Base-by-base conservation (phyloP, 2,329 filamentous ascomycete species). In the Bipolaris cookei region DNA sequence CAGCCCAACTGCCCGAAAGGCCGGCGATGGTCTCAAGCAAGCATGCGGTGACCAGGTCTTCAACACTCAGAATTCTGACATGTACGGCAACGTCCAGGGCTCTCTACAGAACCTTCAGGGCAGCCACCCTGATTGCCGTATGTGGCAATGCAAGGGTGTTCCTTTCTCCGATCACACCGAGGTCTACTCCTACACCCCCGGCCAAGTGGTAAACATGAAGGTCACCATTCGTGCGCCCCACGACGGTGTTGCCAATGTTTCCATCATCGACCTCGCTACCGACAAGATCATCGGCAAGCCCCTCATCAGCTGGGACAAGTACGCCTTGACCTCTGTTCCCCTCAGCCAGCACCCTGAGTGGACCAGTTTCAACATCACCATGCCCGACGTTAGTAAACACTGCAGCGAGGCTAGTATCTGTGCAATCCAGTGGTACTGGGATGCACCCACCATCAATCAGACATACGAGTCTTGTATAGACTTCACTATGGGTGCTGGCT, bases 401-500 rank as follows among this genome's bases (percentile, higher is more conserved):
- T 68, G 79, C 35, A 79, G 72, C 10, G 78, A 80, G 18, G 84
- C 28, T 13, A 10, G 84, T 39, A 73, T 75, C 56, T 83, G 83
- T 66, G 83, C 84, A 3, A 78, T 88, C 43, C 86, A 88, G 73
- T 87, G 85, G 84, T 87, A 79, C 73, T 88, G 86, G 86, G 79
- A 86, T 58, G 84, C 84, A 14, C 65, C 75, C 13, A 77, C 76
- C 52, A 81, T 84, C 59, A 67, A 83, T 56, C 86, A 88, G 79
- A 87, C 85, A 10, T 88, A 88, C 69, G 83, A 86, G 77, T 81
- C 81, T 47, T 88, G 86, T 74, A 77, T 88, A 49, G 86, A 88
- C 67, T 87, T 89, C 68, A 79, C 73, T 39, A 73, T 81, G 55
- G 70, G 71, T 46, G 76, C 71, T 59, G 70, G 71, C 50, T 69